phyloP scores from a whole-genome alignment of 805 yeast species.

The Wickerhamiella cacticola region DNA sequence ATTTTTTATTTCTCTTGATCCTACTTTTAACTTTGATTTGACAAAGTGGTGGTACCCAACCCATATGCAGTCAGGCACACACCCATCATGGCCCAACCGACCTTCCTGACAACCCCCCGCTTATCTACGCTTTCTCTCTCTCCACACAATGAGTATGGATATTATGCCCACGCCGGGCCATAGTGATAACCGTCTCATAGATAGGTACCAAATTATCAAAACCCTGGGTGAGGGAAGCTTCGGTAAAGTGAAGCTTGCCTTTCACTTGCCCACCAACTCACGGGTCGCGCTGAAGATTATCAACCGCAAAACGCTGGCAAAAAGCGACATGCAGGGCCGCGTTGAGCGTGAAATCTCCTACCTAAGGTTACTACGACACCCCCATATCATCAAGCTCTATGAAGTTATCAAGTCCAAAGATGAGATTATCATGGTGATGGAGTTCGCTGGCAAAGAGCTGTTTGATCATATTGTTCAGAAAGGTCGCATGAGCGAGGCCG shows the following conservation, averaged over 20 bases:
- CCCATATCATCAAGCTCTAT: conserved; percentile 88
- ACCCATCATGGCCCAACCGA: too few relatives aligned
- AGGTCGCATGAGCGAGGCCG: conserved; percentile 84
- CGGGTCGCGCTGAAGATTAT: conserved; percentile 87
- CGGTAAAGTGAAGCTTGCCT: conserved; percentile 88
- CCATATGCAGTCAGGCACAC: too few relatives aligned
- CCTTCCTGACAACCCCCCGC: neutral
- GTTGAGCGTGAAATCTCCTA: conserved; percentile 91
- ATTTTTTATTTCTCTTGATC: too few relatives aligned
- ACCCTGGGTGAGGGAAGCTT: conserved; percentile 94
- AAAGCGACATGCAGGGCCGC: conserved; percentile 93
- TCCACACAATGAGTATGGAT: conserved; percentile 9
- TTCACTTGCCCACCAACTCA: conserved; percentile 82
- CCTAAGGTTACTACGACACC: conserved; percentile 77
- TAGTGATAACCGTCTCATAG: conserved; percentile 40
- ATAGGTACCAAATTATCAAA: conserved; percentile 84
- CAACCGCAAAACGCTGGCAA: conserved; percentile 81
- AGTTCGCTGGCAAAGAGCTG: conserved; percentile 90
- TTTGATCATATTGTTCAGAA: conserved; percentile 91
- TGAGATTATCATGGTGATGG: conserved; percentile 94
- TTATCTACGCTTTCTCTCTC: conserved; percentile 2
- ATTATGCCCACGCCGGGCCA: conserved; percentile 22
- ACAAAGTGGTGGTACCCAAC: too few relatives aligned
- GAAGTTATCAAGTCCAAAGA: conserved; percentile 93
- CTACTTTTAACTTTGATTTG: too few relatives aligned